Evolutionary conservation across 306 rosid genomes (phyloP).

Genomic region (Aeschynomene evenia): DNA sequence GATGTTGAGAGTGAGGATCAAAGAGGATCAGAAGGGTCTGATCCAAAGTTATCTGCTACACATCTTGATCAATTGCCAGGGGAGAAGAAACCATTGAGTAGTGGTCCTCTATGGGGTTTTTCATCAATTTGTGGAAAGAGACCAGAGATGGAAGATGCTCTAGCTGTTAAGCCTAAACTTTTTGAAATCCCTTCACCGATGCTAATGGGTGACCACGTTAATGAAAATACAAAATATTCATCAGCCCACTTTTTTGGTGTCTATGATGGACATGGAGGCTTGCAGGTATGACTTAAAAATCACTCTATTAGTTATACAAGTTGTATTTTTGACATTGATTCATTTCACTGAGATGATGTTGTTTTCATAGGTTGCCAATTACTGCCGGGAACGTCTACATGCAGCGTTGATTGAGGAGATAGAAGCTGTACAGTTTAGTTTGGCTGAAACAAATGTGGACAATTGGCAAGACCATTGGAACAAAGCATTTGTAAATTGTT

Average conservation of each 20-base stretch:
- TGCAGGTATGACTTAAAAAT: constrained; percentile 50
- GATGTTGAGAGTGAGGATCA: constrained; percentile 42
- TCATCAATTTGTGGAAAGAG: constrained; percentile 67
- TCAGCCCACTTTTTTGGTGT: constrained; percentile 70
- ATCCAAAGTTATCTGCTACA: constrained; percentile 39
- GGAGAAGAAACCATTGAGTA: constrained; percentile 41
- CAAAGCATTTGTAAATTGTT: constrained; percentile 60
- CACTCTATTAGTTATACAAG: background rate
- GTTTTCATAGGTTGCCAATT: constrained; percentile 66
- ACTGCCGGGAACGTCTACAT: constrained; percentile 69
- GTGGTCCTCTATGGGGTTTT: constrained; percentile 62
- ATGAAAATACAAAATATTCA: constrained; percentile 25
- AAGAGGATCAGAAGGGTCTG: constrained; percentile 39
- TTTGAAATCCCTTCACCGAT: constrained; percentile 50
- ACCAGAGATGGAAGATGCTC: constrained; percentile 81
- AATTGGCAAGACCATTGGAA: constrained; percentile 59
- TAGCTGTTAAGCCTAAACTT: constrained; percentile 55
- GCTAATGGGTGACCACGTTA: constrained; percentile 41
- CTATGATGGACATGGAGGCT: constrained; percentile 88
- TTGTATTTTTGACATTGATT: constrained; percentile 20
- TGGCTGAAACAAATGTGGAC: constrained; percentile 22
- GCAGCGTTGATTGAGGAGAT: constrained; percentile 64
- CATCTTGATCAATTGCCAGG: constrained; percentile 29
- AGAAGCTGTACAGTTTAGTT: constrained; percentile 38
- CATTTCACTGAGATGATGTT: constrained; percentile 8